phyloP scores from a whole-genome alignment of 371 early-diverging fungal species.

The Syncephalis plumigaleata region DNA sequence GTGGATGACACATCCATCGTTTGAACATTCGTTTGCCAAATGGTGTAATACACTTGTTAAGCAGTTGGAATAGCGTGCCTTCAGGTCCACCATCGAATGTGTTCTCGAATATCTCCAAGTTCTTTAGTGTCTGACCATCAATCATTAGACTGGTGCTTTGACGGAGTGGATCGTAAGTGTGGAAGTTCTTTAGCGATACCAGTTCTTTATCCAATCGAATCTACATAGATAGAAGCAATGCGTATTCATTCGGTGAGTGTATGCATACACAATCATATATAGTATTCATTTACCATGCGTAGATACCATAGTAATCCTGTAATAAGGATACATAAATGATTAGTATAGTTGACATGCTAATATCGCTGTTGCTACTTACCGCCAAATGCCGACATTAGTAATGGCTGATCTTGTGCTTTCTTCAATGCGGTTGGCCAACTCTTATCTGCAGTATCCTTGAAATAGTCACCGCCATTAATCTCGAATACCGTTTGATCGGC shows the following conservation, averaged over 20 bases:
- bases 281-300: conserved; percentile 8
- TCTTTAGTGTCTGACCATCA: conserved; percentile 87
- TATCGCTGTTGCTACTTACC: no score
- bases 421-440: conserved; percentile 21
- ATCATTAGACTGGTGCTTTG: conserved; percentile 50
- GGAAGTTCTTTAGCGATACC: conserved; percentile 67
- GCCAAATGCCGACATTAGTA: conserved; percentile 53
- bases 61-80: conserved; percentile 74
- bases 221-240: conserved; percentile 7
- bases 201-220: conserved; percentile 73
- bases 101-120: conserved; percentile 88
- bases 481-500: conserved; percentile 44
- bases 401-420: conserved; percentile 10
- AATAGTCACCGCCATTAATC: conserved; percentile 43
- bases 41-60: conserved; percentile 76
- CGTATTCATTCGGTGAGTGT: no score
- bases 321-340: conserved; percentile 19
- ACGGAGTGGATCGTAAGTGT: conserved; percentile 59
- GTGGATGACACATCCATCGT: conserved; percentile 90
- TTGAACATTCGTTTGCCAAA: conserved; percentile 79
- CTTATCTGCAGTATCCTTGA: conserved; percentile 13
- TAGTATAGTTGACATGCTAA: no score
- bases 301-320: conserved; percentile 27
- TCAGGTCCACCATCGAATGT: conserved; percentile 49
- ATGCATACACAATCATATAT: background rate